Evolutionary conservation across 78 protist species (phyloP).

Genomic region (Capsaspora owczarzaki): DNA sequence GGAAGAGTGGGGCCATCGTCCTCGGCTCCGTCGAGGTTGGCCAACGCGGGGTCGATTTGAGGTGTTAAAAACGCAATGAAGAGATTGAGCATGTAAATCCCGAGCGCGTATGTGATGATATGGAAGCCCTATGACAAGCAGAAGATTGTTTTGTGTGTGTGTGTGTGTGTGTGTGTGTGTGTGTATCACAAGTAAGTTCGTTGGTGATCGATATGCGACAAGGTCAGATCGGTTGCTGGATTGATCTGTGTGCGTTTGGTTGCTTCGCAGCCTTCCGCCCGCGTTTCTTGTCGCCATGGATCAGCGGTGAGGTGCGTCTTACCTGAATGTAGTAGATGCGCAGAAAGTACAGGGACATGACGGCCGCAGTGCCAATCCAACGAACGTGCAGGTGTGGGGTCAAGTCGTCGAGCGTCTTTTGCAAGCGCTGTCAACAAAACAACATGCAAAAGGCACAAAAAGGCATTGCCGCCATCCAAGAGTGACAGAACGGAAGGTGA

Average conservation of each 20-base stretch:
- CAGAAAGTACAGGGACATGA: background rate
- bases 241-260: no score
- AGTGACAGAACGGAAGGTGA: no score
- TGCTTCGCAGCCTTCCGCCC: no score
- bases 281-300: background rate
- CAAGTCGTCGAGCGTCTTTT: background rate
- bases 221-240: no score
- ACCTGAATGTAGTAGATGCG: slow-evolving; percentile 14
- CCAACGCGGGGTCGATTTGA: slow-evolving; percentile 64
- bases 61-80: slow-evolving; percentile 82
- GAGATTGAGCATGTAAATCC: slow-evolving; percentile 79
- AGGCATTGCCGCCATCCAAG: background rate
- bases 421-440: background rate
- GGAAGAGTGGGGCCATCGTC: slow-evolving; percentile 53
- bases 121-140: slow-evolving; percentile 47
- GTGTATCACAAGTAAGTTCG: background rate
- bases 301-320: no score
- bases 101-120: slow-evolving; percentile 82
- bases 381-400: slow-evolving; percentile 13
- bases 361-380: background rate
- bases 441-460: background rate
- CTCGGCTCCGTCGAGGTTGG: slow-evolving; percentile 17
- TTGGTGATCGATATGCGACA: no score
- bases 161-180: background rate
- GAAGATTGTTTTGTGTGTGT: background rate